Evolutionary conservation across 192 early-diverging fungal species (phyloP), one percentile per base, ranked within the genome.

Genomic region (Umbelopsis ramanniana): DNA sequence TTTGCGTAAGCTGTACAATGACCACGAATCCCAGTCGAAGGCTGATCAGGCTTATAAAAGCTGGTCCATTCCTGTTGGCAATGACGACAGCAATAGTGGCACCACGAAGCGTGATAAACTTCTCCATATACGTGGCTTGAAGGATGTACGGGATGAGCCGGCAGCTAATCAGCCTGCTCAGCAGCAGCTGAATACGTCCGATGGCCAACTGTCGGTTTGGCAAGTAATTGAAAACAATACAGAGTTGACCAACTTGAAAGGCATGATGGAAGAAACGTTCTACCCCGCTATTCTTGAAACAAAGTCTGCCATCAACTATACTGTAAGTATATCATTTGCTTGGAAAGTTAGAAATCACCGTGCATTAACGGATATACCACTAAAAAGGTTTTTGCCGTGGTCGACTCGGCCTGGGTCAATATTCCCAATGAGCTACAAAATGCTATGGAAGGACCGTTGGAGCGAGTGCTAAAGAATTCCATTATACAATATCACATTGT

Each of bases 401-500:
- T 12, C 14, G 26, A 63, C 26, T 12, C 29, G 12, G 57, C 57
- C 5, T 63, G 57, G 57, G 15, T 12, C 1, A n/a, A 14, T 12
- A 15, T 63, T 17, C 15, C 57, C 15, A 29, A 63, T 37, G 19
- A n/a, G 3, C 5, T 63, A 19, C 29, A 63, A 3, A 1, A 37
- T 3, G 57, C 57, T 37, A 37, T 63, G 19, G 0, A 37, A 19
- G 33, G 57, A 12, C 57, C 57, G 6, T 19, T 63, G 3, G 33
- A 14, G 9, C 17, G 33, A 0, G 57, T 63, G 57, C 29, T 63
- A 17, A 8, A 26, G 15, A 63, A 63, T 19, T 35, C 57, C 3
- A 6, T 63, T 63, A 17, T 63, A 63, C 57, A 63, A 37, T 63
- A 63, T 63, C 57, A 63, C 11, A 63, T 63, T 38, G 33, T 63